These are phyloP conservation scores for Helicostylum pulchrum DNA, from an alignment of 192 early-diverging fungal genomes.

Conservation along the genomic window DNA sequence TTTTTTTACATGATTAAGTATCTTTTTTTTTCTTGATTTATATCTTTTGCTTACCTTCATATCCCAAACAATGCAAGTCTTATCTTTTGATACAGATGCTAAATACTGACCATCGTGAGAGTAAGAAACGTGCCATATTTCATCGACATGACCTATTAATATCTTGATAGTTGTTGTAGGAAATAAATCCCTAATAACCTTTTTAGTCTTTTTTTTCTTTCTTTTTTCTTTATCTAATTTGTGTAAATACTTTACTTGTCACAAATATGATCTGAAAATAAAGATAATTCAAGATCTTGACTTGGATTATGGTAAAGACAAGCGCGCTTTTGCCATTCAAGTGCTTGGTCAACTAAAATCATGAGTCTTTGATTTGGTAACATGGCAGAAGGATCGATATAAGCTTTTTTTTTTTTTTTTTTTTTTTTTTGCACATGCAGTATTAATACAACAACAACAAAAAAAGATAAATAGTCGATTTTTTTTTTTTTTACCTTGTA, in stretches of 20 bases:
- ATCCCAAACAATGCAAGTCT: slow-evolving; percentile 86
- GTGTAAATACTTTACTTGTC: slow-evolving; percentile 49
- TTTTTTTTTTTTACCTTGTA: slow-evolving; percentile 56
- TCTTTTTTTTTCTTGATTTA: background rate
- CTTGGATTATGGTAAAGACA: slow-evolving; percentile 82
- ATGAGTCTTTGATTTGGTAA: slow-evolving; percentile 86
- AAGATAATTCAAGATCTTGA: slow-evolving; percentile 50
- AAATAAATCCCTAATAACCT: slow-evolving; percentile 34
- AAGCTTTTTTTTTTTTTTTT: slow-evolving; percentile 39
- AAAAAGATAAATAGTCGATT: background rate
- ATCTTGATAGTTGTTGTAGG: slow-evolving; percentile 61
- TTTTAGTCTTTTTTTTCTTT: background rate
- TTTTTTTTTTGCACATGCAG: too few species aligned
- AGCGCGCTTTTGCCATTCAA: slow-evolving; percentile 63
- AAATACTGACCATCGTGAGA: slow-evolving; percentile 84
- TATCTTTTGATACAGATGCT: slow-evolving; percentile 90
- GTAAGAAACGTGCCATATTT: slow-evolving; percentile 96
- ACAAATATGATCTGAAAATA: slow-evolving; percentile 74
- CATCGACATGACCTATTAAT: slow-evolving; percentile 74
- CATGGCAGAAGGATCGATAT: slow-evolving; percentile 78
- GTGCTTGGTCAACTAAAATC: slow-evolving; percentile 77
- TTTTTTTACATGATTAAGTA: background rate
- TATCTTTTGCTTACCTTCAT: slow-evolving; percentile 44
- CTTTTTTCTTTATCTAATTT: background rate
- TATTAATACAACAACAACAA: slow-evolving; percentile 16